Evolutionary conservation across 2,329 filamentous ascomycete species (phyloP).

Genomic region (Cadophora malorum): DNA sequence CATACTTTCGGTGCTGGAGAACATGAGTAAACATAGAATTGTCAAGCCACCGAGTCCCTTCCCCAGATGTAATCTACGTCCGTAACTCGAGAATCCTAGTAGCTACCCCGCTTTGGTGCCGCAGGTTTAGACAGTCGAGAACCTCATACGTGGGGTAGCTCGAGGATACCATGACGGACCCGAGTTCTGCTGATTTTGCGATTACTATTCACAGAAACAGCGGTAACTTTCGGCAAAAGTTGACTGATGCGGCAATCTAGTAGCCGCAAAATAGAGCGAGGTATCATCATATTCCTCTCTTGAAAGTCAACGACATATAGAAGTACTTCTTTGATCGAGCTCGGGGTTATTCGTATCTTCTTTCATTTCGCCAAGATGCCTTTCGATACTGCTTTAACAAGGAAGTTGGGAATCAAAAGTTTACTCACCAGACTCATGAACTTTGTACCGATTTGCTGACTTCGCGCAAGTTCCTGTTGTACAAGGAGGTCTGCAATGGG

Average conservation of each 20-base stretch:
- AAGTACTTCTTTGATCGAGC: no score
- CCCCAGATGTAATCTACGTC: neutral
- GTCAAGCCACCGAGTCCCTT: neutral
- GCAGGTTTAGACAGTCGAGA: neutral
- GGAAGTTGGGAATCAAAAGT: neutral
- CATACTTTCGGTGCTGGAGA: neutral
- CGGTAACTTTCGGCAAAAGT: neutral
- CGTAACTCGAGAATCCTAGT: no score
- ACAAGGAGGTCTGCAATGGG: constrained; percentile 87
- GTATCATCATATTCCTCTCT: neutral
- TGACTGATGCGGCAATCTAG: neutral
- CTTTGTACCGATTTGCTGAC: neutral
- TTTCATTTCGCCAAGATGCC: neutral
- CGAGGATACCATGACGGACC: neutral
- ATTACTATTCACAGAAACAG: neutral
- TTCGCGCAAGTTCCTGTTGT: constrained; percentile 72
- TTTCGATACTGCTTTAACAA: neutral
- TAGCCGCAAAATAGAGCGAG: neutral
- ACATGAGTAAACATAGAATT: neutral
- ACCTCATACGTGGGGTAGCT: neutral
- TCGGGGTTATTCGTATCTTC: neutral
- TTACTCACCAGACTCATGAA: neutral
- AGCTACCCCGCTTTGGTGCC: neutral
- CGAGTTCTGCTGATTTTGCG: neutral
- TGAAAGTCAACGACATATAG: no score